Percentiles rank a stretch among this genome's conserved stretches.
These are phyloP conservation scores for Ceratocystis cubensis DNA, from an alignment of 2,329 filamentous ascomycete genomes.

Conservation along the genomic window DNA sequence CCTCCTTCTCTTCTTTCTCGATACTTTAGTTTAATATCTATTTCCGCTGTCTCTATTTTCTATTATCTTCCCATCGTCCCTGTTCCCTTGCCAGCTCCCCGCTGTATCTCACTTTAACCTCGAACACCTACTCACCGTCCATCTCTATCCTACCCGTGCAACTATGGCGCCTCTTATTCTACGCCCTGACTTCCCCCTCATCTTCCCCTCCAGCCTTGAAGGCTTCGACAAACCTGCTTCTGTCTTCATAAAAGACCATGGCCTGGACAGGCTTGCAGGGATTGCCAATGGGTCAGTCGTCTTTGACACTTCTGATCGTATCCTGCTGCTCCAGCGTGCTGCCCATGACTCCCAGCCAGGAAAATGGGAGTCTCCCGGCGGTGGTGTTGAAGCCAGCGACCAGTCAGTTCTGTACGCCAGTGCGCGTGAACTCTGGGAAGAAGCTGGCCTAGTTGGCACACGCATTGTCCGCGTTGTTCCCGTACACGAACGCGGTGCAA, in stretches of 20 bases:
- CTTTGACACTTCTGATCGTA: constrained; percentile 27
- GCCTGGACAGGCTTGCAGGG: constrained; percentile 23
- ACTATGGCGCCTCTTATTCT: constrained; percentile 18
- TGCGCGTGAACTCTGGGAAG: constrained; percentile 39
- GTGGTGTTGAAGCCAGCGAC: constrained; percentile 35
- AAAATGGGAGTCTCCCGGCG: constrained; percentile 39
- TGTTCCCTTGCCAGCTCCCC: neutral
- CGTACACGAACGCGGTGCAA: constrained; percentile 24
- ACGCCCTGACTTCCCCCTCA: constrained; percentile 21
- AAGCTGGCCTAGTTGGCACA: constrained; percentile 31
- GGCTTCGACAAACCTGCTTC: constrained; percentile 21
- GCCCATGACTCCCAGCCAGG: constrained; percentile 34
- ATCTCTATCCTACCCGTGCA: neutral
- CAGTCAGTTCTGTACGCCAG: constrained; percentile 32
- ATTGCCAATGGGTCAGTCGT: constrained; percentile 29
- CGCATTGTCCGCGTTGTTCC: constrained; percentile 27
- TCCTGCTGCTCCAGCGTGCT: constrained; percentile 38
- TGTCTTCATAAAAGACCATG: constrained; percentile 22
- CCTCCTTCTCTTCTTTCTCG: neutral
- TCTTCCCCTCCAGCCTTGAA: constrained; percentile 21
- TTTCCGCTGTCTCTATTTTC: neutral
- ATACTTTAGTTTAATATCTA: neutral
- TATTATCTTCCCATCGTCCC: neutral
- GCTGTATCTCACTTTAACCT: neutral
- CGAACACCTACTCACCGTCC: neutral